A percentile compares a stretch with the other conserved stretches of the same genome.
These are phyloP conservation scores for Elongisporangium senticosum DNA, from an alignment of 352 stramenopile species.

Conservation along the genomic window DNA sequence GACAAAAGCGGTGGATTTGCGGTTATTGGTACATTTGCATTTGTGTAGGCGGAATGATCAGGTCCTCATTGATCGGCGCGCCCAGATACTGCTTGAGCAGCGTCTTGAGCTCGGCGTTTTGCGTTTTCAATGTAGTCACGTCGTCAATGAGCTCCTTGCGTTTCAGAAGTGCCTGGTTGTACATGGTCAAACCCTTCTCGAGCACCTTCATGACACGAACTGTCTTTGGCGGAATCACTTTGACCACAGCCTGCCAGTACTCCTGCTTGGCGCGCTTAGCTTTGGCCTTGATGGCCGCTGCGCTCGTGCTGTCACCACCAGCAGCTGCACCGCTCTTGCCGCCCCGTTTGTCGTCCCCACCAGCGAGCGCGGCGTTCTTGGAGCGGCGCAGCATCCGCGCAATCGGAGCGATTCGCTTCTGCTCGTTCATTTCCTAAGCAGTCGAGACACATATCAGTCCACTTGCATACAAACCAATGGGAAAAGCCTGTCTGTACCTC, in stretches of 20 bases:
- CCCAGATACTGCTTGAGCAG: conserved; percentile 88
- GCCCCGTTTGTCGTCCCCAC: conserved; percentile 1
- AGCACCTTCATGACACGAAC: conserved; percentile 76
- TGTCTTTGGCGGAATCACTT: conserved; percentile 65
- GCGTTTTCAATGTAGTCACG: conserved; percentile 62
- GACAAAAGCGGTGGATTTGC: no score
- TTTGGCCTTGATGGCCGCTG: conserved; percentile 29
- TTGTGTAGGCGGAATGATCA: conserved; percentile 81
- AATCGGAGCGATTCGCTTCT: conserved; percentile 54
- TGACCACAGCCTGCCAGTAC: conserved; percentile 75
- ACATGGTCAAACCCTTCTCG: conserved; percentile 78
- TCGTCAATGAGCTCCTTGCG: conserved; percentile 80
- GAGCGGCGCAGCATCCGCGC: conserved; percentile 37
- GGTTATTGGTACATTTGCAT: conserved; percentile 71
- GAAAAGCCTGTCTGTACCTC: conserved; percentile 35
- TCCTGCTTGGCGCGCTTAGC: conserved; percentile 48
- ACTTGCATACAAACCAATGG: not conserved
- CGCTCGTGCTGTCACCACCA: conserved; percentile 18
- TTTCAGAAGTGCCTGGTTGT: conserved; percentile 75
- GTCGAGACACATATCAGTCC: conserved; percentile 1
- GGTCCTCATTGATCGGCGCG: conserved; percentile 74
- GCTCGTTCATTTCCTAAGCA: conserved; percentile 55
- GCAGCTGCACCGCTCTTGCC: conserved; percentile 12
- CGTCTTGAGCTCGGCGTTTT: conserved; percentile 89
- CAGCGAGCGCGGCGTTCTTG: conserved; percentile 3